A percentile compares a stretch with the other conserved stretches of the same genome.
phyloP scores from a whole-genome alignment of 2,329 filamentous ascomycete species.

The Cytospora leucostoma region DNA sequence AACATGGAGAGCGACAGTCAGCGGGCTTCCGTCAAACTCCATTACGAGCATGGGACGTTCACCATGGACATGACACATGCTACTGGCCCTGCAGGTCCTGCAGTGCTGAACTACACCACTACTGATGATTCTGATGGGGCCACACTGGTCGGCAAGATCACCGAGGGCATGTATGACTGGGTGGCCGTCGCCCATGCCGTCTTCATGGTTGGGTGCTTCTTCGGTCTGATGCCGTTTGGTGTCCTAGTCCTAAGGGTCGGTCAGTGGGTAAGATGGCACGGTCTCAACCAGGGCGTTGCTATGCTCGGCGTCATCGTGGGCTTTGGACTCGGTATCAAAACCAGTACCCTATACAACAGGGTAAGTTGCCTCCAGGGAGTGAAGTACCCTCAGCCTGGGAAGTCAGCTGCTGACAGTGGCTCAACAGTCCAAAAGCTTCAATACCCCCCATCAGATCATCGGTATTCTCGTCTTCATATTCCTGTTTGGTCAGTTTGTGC shows the following conservation, averaged over 20 bases:
- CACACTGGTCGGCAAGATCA: slow-evolving; percentile 31
- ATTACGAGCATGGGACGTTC: slow-evolving; percentile 57
- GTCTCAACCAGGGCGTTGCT: slow-evolving; percentile 53
- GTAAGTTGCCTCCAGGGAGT: slow-evolving; percentile 42
- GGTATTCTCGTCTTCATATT: slow-evolving; percentile 56
- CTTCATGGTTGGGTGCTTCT: slow-evolving; percentile 58
- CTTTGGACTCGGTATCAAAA: slow-evolving; percentile 53
- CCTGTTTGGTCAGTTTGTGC: slow-evolving; percentile 53
- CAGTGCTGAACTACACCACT: slow-evolving; percentile 40
- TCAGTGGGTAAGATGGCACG: slow-evolving; percentile 56
- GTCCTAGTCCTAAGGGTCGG: slow-evolving; percentile 54
- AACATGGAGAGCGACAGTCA: slow-evolving; percentile 45
- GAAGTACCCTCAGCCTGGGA: not conserved
- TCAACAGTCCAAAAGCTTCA: slow-evolving; percentile 53
- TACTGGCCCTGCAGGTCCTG: slow-evolving; percentile 46
- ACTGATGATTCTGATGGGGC: slow-evolving; percentile 42
- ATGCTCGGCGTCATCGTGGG: slow-evolving; percentile 52
- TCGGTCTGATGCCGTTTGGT: slow-evolving; percentile 58
- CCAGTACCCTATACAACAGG: slow-evolving; percentile 56
- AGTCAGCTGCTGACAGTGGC: not conserved
- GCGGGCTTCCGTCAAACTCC: slow-evolving; percentile 51
- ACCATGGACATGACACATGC: slow-evolving; percentile 57
- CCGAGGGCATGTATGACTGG: slow-evolving; percentile 39
- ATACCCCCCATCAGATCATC: slow-evolving; percentile 58
- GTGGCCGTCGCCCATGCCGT: slow-evolving; percentile 48